phyloP scores from a whole-genome alignment of 441 rosid genomes.

The Eruca vesicaria region DNA sequence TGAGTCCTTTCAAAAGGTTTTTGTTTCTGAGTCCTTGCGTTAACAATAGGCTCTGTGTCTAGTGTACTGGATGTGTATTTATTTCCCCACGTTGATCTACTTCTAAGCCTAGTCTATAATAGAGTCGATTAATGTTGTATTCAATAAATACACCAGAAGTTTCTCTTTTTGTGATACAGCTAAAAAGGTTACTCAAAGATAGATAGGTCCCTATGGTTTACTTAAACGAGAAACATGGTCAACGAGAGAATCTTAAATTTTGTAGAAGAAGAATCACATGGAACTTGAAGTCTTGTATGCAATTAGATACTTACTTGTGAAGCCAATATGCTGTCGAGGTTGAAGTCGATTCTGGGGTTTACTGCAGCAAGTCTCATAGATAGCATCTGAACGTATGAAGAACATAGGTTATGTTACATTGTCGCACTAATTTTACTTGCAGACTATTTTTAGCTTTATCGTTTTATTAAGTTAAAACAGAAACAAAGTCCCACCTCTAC shows the following conservation, averaged over 20 bases:
- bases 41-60: conserved; percentile 10
- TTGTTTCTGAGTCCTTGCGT: conserved; percentile 2
- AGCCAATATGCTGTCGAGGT: conserved; percentile 61
- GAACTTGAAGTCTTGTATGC: conserved; percentile 2
- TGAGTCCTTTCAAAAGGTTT: conserved; percentile 22
- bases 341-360: conserved; percentile 78
- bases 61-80: conserved; percentile 27
- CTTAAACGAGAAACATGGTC: conserved; percentile 29
- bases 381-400: conserved; percentile 61
- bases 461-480: background rate
- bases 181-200: conserved; percentile 17
- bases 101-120: conserved; percentile 35
- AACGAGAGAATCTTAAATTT: background rate
- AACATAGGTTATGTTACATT: background rate
- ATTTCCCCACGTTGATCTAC: conserved; percentile 37
- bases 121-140: conserved; percentile 29
- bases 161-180: conserved; percentile 30
- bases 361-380: conserved; percentile 92
- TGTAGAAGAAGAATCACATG: conserved; percentile 20
- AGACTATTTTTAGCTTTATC: background rate
- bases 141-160: conserved; percentile 29
- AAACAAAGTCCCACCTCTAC: conserved; percentile 63
- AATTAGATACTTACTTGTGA: conserved; percentile 63
- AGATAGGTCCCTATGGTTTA: conserved; percentile 18
- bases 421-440: background rate